Percentiles rank a stretch among this genome's conserved stretches.
These are phyloP conservation scores for Avena sativa DNA, from an alignment of 176 grass and related monocot species.

Conservation along the genomic window DNA sequence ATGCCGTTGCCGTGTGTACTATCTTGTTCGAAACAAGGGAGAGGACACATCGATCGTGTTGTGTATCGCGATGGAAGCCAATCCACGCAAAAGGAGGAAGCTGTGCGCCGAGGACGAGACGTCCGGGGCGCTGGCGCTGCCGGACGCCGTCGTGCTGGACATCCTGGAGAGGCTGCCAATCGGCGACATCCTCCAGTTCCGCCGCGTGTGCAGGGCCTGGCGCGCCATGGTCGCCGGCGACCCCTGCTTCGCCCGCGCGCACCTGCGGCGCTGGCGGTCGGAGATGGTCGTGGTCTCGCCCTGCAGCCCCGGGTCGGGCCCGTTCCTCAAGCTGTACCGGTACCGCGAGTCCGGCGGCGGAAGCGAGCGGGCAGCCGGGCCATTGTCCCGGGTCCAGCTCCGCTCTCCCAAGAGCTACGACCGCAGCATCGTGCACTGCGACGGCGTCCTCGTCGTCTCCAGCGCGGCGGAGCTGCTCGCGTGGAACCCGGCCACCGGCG, in stretches of 20 bases:
- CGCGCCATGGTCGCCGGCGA: not conserved
- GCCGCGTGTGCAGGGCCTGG: not conserved
- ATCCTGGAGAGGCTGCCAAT: not conserved
- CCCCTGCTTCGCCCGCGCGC: not conserved
- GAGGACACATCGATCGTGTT: too few species aligned
- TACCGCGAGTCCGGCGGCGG: not conserved
- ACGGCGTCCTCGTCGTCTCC: conserved; percentile 4
- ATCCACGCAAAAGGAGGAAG: not conserved
- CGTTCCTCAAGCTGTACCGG: not conserved
- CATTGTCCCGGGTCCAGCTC: not conserved
- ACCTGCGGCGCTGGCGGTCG: not conserved
- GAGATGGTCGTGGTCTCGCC: not conserved
- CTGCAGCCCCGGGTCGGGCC: conserved; percentile 4
- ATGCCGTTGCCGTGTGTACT: too few species aligned
- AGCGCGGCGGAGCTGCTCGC: not conserved
- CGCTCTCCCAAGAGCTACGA: not conserved
- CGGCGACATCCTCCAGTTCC: not conserved
- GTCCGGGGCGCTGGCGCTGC: not conserved
- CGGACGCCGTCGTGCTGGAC: not conserved
- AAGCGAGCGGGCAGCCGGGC: not conserved
- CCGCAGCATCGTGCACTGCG: conserved; percentile 8
- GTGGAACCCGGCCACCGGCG: conserved; percentile 4
- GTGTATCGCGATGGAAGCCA: not conserved
- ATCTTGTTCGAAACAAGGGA: too few species aligned
- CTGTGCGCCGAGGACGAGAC: not conserved